phyloP scores from a whole-genome alignment of 1,284 basidiomycete genomes.

The Ustilago cynodontis region DNA sequence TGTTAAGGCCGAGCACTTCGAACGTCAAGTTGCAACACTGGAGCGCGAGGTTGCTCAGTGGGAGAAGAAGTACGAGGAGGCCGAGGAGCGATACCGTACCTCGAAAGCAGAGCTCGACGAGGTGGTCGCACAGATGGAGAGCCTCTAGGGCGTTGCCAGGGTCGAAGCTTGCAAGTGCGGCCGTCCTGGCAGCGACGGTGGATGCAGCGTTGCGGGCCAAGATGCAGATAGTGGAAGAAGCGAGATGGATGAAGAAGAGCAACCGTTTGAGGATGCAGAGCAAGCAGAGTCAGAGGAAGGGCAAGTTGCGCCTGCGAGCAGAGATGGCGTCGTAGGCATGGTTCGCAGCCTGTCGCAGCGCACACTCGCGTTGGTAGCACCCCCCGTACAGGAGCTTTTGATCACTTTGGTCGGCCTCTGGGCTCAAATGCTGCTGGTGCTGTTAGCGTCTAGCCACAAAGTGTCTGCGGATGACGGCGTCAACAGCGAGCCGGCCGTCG shows the following conservation, averaged over 20 bases:
- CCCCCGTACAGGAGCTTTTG: conserved; percentile 19
- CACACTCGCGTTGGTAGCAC: conserved; percentile 18
- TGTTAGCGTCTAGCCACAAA: conserved; percentile 11
- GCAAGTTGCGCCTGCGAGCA: background rate
- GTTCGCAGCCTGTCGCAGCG: conserved; percentile 32
- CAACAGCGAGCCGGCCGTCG: background rate
- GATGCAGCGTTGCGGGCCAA: background rate
- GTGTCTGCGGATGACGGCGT: background rate
- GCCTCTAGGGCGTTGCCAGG: conserved; percentile 73
- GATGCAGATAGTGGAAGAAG: conserved; percentile 1
- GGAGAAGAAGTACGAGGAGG: conserved; percentile 96
- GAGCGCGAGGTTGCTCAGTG: conserved; percentile 92
- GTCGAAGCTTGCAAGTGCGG: conserved; percentile 22
- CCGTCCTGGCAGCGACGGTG: background rate
- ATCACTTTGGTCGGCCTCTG: conserved; percentile 27
- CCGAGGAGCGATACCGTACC: conserved; percentile 79
- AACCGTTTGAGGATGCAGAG: conserved; percentile 19
- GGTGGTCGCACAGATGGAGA: conserved; percentile 84
- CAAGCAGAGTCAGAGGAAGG: background rate
- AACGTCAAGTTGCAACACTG: conserved; percentile 85
- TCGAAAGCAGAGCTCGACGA: conserved; percentile 90
- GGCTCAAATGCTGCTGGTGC: conserved; percentile 29
- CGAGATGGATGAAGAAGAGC: conserved; percentile 9
- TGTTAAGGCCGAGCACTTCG: conserved; percentile 98
- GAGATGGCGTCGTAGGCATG: conserved; percentile 12